Evolutionary conservation across 208 protist genomes (phyloP).

Genomic region (Leptomonas pyrrhocoris): DNA sequence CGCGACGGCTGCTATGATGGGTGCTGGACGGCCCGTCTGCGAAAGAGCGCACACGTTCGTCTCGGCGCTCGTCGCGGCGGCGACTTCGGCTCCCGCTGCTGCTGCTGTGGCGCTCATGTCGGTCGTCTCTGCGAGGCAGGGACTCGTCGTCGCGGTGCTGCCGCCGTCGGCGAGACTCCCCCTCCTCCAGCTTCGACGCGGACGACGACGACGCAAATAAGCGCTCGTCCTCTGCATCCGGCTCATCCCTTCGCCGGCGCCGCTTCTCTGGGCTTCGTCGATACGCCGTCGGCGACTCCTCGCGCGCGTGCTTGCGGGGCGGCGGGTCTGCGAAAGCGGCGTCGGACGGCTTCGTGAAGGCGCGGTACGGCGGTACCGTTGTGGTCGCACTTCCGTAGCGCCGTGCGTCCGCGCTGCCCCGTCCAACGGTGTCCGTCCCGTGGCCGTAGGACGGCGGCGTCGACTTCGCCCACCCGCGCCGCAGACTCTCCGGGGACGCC

Average conservation of each 20-base stretch:
- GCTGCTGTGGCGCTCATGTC: background rate
- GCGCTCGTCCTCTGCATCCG: background rate
- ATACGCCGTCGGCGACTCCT: background rate
- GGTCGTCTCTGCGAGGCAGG: background rate
- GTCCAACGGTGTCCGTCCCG: background rate
- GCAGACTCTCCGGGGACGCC: background rate
- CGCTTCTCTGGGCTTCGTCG: slow-evolving; percentile 5
- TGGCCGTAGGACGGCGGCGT: background rate
- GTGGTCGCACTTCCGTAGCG: background rate
- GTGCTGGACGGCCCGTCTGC: slow-evolving; percentile 3
- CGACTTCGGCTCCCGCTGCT: slow-evolving; percentile 3
- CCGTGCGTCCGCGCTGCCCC: background rate
- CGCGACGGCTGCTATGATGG: slow-evolving; percentile 1
- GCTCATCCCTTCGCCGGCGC: background rate
- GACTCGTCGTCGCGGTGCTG: background rate
- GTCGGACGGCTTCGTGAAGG: background rate
- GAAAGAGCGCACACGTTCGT: background rate
- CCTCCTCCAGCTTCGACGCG: background rate
- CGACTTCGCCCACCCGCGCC: background rate
- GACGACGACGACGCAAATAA: background rate
- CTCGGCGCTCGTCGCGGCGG: background rate
- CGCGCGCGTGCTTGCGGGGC: background rate
- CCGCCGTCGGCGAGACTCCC: background rate
- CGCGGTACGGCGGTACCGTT: background rate
- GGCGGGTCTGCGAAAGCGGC: background rate